Evolutionary conservation across 768 basidiomycete genomes (phyloP).

Genomic region (Tricholoma sp.): DNA sequence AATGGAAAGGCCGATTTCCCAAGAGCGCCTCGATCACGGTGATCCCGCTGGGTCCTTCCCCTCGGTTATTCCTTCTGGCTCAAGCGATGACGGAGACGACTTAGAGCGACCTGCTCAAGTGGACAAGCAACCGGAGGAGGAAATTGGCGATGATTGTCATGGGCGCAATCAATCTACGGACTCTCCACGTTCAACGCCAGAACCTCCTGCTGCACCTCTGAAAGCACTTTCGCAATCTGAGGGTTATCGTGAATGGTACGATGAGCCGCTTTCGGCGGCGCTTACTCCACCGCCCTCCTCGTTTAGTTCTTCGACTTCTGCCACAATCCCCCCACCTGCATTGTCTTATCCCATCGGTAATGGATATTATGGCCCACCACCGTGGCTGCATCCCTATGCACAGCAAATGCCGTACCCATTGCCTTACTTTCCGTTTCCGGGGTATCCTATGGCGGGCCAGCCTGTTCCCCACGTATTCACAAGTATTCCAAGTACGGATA

Average conservation of each 20-base stretch:
- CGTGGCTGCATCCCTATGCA: slow-evolving; percentile 52
- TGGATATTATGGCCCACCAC: slow-evolving; percentile 41
- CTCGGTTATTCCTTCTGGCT: background rate
- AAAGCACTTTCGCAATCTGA: slow-evolving; percentile 21
- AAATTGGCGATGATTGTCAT: background rate
- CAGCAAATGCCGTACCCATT: slow-evolving; percentile 47
- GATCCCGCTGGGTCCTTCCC: background rate
- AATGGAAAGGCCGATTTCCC: slow-evolving; percentile 9
- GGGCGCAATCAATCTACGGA: slow-evolving; percentile 8
- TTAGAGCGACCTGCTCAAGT: slow-evolving; percentile 9
- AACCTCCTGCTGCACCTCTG: slow-evolving; percentile 8
- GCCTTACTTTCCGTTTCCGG: slow-evolving; percentile 46
- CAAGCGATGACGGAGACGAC: slow-evolving; percentile 1
- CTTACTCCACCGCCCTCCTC: slow-evolving; percentile 35
- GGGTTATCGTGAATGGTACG: slow-evolving; percentile 41
- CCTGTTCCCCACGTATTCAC: slow-evolving; percentile 24
- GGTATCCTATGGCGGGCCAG: slow-evolving; percentile 33
- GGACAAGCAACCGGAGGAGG: background rate
- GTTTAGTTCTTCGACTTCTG: slow-evolving; percentile 24
- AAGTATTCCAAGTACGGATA: slow-evolving; percentile 34
- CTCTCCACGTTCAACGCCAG: slow-evolving; percentile 16
- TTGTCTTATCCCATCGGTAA: slow-evolving; percentile 34
- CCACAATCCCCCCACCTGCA: slow-evolving; percentile 8
- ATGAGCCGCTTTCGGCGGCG: slow-evolving; percentile 31
- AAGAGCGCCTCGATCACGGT: slow-evolving; percentile 3